phyloP scores from a whole-genome alignment of 1,139 yeast genomes.

The Casaregolazyma lundiana region DNA sequence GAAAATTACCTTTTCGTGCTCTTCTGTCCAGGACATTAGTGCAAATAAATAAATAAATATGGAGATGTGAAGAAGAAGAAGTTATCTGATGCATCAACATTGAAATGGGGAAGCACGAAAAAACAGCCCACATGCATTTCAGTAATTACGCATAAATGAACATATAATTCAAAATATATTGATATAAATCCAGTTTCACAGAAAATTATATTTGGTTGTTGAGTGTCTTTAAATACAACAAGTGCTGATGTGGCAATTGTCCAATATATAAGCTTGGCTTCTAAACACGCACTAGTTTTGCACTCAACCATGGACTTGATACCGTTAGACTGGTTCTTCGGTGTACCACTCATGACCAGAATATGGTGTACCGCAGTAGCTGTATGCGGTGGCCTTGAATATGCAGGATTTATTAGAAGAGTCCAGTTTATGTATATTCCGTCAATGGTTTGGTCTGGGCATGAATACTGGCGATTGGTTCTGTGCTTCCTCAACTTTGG shows the following conservation, averaged over 20 bases:
- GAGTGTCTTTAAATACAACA: too few relatives aligned
- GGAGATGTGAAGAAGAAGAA: not conserved
- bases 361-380: conserved; percentile 31
- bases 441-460: conserved; percentile 11
- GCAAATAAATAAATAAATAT: not conserved
- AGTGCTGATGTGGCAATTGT: not conserved
- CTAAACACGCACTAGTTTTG: not conserved
- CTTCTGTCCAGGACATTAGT: conserved; percentile 17
- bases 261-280: not conserved
- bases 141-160: too few relatives aligned
- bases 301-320: conserved; percentile 23
- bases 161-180: too few relatives aligned
- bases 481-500: conserved; percentile 44
- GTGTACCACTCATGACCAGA: conserved; percentile 31
- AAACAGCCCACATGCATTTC: too few relatives aligned
- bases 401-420: conserved; percentile 29
- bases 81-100: too few relatives aligned
- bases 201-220: too few relatives aligned
- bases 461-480: conserved; percentile 41
- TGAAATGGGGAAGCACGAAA: too few relatives aligned
- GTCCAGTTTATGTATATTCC: conserved; percentile 19
- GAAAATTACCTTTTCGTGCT: conserved; percentile 16
- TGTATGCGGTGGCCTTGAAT: conserved; percentile 31
- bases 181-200: too few relatives aligned
- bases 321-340: conserved; percentile 32